Percentiles rank a stretch among this genome's conserved stretches.
phyloP scores from a whole-genome alignment of 257 asterid species.

The Nicotiana knightiana region DNA sequence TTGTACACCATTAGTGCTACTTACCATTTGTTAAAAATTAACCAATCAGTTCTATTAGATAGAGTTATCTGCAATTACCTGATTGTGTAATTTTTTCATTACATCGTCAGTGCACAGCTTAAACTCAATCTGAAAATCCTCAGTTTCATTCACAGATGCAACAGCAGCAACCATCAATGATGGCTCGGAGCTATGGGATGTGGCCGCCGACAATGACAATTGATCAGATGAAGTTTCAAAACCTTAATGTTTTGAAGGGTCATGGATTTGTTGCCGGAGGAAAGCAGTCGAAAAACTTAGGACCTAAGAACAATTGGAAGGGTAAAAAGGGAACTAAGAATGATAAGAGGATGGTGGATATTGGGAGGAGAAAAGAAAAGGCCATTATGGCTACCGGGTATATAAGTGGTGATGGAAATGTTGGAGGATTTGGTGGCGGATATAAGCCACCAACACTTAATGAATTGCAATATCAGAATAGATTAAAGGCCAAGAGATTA shows the following conservation, averaged over 20 bases:
- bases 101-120: too few species aligned
- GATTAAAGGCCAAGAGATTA: conserved; percentile 48
- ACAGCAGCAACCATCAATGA: conserved; percentile 21
- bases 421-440: conserved; percentile 36
- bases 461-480: conserved; percentile 63
- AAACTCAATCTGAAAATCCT: background rate
- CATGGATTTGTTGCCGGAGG: conserved; percentile 16
- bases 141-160: conserved; percentile 41
- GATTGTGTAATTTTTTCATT: too few species aligned
- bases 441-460: conserved; percentile 56
- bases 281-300: conserved; percentile 31
- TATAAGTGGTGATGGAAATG: conserved; percentile 21
- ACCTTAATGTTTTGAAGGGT: conserved; percentile 38
- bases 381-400: conserved; percentile 19
- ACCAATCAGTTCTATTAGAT: too few species aligned
- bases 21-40: too few species aligned
- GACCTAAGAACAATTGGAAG: conserved; percentile 68
- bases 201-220: conserved; percentile 44
- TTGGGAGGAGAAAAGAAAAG: conserved; percentile 47
- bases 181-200: conserved; percentile 55
- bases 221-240: conserved; percentile 44
- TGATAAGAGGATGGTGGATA: conserved; percentile 25
- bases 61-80: too few species aligned
- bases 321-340: conserved; percentile 46
- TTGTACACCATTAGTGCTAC: too few species aligned